A percentile compares a stretch with the other conserved stretches of the same genome.
phyloP scores from a whole-genome alignment of 306 rosid species.

The Casuarina glauca region DNA sequence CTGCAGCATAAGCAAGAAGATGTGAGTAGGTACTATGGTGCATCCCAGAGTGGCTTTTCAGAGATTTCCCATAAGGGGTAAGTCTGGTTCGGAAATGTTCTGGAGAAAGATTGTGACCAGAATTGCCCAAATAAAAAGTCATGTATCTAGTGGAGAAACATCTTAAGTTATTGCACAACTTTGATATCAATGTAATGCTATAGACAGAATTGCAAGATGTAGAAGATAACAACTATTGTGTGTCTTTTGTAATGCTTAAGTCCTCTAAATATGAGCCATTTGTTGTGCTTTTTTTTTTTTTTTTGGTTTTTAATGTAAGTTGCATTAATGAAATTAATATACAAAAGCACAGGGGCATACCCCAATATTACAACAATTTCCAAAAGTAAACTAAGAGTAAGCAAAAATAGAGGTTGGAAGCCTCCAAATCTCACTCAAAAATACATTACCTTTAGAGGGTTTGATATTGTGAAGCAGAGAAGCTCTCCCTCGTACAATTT shows the following conservation, averaged over 20 bases:
- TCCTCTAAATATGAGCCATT: conserved; percentile 1
- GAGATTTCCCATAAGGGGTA: conserved; percentile 92
- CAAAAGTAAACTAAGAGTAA: no score
- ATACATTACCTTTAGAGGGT: no score
- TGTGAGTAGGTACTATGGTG: conserved; percentile 54
- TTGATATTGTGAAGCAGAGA: no score
- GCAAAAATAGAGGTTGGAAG: no score
- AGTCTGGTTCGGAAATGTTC: conserved; percentile 51
- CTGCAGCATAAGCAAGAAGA: conserved; percentile 57
- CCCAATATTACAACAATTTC: no score
- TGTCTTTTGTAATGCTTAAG: conserved; percentile 40
- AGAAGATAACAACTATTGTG: conserved; percentile 29
- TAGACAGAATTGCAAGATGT: conserved; percentile 26
- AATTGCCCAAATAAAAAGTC: conserved; percentile 46
- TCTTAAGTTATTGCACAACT: conserved; percentile 49
- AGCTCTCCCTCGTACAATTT: no score
- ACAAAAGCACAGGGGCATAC: no score
- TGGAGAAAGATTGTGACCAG: conserved; percentile 38
- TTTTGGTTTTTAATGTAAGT: no score
- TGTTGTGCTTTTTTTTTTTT: conserved; percentile 16
- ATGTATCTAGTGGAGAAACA: conserved; percentile 37
- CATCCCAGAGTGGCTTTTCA: conserved; percentile 49
- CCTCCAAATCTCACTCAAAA: no score
- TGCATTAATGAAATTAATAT: no score
- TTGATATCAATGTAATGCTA: conserved; percentile 1